These are phyloP conservation scores for Hyphodiscus hymeniophilus DNA, from an alignment of 495 filamentous ascomycete genomes.

Conservation along the genomic window DNA sequence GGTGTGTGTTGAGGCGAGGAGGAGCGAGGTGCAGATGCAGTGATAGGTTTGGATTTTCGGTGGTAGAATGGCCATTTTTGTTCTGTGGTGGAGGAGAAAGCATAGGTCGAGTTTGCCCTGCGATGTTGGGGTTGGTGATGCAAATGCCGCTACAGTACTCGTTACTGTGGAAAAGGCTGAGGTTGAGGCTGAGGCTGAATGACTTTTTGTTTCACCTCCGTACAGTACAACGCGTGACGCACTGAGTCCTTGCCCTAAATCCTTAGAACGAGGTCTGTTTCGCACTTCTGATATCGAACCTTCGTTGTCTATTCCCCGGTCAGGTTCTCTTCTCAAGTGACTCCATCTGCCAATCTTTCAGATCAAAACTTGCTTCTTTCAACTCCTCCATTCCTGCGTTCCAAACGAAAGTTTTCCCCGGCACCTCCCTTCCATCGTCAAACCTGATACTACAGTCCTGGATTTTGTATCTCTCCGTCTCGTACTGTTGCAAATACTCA, in stretches of 20 bases:
- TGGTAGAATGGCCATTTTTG: slow-evolving; percentile 5
- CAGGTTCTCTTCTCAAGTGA: slow-evolving; percentile 15
- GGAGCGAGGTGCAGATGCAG: slow-evolving; percentile 65
- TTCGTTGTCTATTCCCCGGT: too few relatives aligned
- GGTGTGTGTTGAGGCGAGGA: slow-evolving; percentile 55
- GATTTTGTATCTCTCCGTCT: slow-evolving; percentile 8
- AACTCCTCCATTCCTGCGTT: slow-evolving; percentile 7
- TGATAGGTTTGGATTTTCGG: slow-evolving; percentile 46
- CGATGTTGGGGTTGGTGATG: too few relatives aligned
- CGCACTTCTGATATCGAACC: too few relatives aligned
- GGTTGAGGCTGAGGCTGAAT: too few relatives aligned
- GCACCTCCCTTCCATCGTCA: slow-evolving; percentile 3
- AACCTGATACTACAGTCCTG: slow-evolving; percentile 11
- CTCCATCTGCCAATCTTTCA: slow-evolving; percentile 14
- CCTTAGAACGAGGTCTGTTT: too few relatives aligned
- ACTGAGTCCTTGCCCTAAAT: too few relatives aligned
- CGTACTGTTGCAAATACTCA: slow-evolving; percentile 4
- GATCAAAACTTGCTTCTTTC: slow-evolving; percentile 9
- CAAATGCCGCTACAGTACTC: too few relatives aligned
- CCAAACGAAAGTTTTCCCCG: slow-evolving; percentile 10
- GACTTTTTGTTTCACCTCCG: too few relatives aligned
- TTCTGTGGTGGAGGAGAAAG: neutral
- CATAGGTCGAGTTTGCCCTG: too few relatives aligned
- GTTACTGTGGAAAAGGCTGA: too few relatives aligned
- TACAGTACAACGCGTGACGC: too few relatives aligned